Conservation (phyloP, 1,284 basidiomycete species). For the Ustilago cynodontis region DNA sequence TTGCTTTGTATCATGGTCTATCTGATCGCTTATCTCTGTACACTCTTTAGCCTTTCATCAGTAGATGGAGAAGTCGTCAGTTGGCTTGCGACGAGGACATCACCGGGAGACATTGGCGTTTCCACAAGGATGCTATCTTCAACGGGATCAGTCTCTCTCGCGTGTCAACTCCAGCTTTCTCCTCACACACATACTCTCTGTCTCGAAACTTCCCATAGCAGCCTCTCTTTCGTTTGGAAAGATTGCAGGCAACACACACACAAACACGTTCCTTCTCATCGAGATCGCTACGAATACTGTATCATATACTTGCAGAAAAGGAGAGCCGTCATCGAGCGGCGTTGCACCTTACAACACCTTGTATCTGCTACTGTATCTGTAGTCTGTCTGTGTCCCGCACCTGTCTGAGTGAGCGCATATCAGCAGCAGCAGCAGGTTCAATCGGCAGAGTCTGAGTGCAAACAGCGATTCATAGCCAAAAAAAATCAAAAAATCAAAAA, state of each 20-base stretch:
- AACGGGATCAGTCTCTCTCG: constrained; percentile 44
- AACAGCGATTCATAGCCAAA: too few species aligned
- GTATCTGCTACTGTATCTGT: too few species aligned
- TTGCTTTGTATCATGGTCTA: constrained; percentile 5
- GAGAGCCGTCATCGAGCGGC: neutral
- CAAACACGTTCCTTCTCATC: constrained; percentile 2
- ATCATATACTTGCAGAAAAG: constrained; percentile 10
- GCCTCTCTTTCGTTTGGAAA: constrained; percentile 28
- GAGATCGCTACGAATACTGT: constrained; percentile 12
- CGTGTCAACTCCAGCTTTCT: neutral
- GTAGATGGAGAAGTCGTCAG: neutral
- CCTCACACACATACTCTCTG: neutral
- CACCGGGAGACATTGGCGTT: constrained; percentile 19
- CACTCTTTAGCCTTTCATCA: neutral
- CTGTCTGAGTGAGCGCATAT: neutral
- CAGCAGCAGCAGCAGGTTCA: neutral
- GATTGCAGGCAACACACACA: constrained; percentile 18
- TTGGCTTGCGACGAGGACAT: constrained; percentile 40
- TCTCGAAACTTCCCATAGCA: neutral
- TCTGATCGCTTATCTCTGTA: neutral
- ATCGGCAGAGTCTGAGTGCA: neutral
- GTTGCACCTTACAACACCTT: neutral
- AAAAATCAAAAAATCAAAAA: too few species aligned
- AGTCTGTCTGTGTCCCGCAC: neutral
- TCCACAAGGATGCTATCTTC: neutral